Percentiles rank a stretch among this genome's conserved stretches.
phyloP scores from a whole-genome alignment of 2,329 filamentous ascomycete genomes.

The Aspergillus pseudoviridinutans region DNA sequence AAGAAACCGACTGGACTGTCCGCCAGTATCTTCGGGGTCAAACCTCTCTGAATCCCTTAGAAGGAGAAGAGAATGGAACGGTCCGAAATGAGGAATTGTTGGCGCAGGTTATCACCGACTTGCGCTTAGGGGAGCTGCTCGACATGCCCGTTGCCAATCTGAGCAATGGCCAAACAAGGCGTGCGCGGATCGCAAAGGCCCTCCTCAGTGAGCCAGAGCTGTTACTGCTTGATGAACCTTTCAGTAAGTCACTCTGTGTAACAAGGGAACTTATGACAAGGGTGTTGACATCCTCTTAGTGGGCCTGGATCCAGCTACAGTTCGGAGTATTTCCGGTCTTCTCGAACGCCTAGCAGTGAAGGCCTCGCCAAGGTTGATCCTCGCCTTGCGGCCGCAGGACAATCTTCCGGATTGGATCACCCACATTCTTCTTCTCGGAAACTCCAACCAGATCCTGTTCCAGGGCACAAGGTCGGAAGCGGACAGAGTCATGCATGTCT shows the following conservation, averaged over 20 bases:
- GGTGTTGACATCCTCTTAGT: slow-evolving; percentile 43
- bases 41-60: slow-evolving; percentile 73
- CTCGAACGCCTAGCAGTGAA: slow-evolving; percentile 64
- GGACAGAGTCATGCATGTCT: slow-evolving; percentile 36
- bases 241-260: slow-evolving; percentile 53
- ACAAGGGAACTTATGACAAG: slow-evolving; percentile 1
- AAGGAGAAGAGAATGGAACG: slow-evolving; percentile 50
- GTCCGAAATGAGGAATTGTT: slow-evolving; percentile 51
- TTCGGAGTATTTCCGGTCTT: slow-evolving; percentile 66
- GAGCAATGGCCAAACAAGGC: slow-evolving; percentile 86
- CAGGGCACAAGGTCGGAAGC: slow-evolving; percentile 65
- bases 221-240: slow-evolving; percentile 85
- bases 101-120: slow-evolving; percentile 61
- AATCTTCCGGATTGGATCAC: slow-evolving; percentile 86
- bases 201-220: slow-evolving; percentile 75
- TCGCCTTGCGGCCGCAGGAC: slow-evolving; percentile 81
- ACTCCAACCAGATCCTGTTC: slow-evolving; percentile 60
- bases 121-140: slow-evolving; percentile 66
- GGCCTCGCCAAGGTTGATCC: slow-evolving; percentile 66
- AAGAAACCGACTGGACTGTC: slow-evolving; percentile 83
- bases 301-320: slow-evolving; percentile 84
- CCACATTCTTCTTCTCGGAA: slow-evolving; percentile 69
- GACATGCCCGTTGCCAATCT: slow-evolving; percentile 82
- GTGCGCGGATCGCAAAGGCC: slow-evolving; percentile 83
- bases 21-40: slow-evolving; percentile 76